Base-by-base conservation (phyloP, 352 stramenopile species). In the Pythium scleroteichum region DNA sequence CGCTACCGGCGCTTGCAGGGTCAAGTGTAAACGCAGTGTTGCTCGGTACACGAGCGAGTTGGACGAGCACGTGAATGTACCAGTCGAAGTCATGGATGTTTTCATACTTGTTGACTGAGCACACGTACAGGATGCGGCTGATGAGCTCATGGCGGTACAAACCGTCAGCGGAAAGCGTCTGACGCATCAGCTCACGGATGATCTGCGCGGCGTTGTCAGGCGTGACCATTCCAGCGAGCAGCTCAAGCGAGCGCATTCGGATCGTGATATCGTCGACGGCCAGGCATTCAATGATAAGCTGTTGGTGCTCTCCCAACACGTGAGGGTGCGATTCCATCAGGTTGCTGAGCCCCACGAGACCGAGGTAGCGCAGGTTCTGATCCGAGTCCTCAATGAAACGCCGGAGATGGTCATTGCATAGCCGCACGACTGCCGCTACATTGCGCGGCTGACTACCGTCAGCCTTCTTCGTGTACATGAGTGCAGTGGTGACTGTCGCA, bases 351-450 rank as follows among this genome's bases (percentile, higher is more conserved):
- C 97, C 97, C 0, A 99, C 96, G 8, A 99, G 85, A 9, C 97
- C 97, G 20, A 99, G 66, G 79, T 99, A 99, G 56, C 98, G 98
- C 40, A 99, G 68, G 73, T 99, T 99, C 75, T 99, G 97, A 74
- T 99, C 97, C n/a, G 88, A 69, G 66, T 99, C 97, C 69, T 98
- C 85, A 53, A 99, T 95, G 73, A 99, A 99, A 26, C 91, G 82
- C 22, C 90, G 80, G 23, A 99, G 72, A 49, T 98, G 97, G 60
- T 98, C 82, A 47, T 97, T 96, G 71, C 96, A 99, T 32, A 99
- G 82, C 22, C 86, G 72, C 9, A 99, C 94, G 46, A 99, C 95
- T 5, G 87, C 87, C 0, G 94, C 85, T 20, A 98, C 95, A 64
- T 95, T 98, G 29, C 92, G 85, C 23, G 94, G 87, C 62, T 99